Conservation (phyloP, 768 basidiomycete genomes). For the Russula foetens region DNA sequence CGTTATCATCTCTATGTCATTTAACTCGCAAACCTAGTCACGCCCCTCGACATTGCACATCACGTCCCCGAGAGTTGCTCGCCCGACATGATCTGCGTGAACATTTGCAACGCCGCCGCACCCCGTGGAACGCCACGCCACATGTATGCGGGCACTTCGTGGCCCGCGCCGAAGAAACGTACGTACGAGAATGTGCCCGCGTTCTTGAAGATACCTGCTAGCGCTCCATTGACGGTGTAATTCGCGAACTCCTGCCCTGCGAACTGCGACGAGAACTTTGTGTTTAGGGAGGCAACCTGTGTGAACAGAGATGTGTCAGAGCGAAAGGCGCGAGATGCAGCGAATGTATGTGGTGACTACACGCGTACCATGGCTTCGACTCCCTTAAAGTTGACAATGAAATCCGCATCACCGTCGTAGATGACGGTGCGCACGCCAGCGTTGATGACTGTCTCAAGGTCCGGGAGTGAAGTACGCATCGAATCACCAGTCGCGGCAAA, state of each 20-base stretch:
- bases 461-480: conserved; percentile 42
- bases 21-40: too few species aligned
- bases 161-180: conserved; percentile 39
- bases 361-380: conserved; percentile 46
- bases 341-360: too few species aligned
- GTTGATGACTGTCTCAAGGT: conserved; percentile 50
- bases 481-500: conserved; percentile 48
- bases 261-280: conserved; percentile 37
- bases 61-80: conserved; percentile 24
- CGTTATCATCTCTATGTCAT: too few species aligned
- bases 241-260: conserved; percentile 36
- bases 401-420: conserved; percentile 55
- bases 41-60: background rate
- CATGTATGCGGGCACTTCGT: conserved; percentile 29
- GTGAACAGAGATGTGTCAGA: background rate
- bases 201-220: conserved; percentile 48
- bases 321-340: background rate
- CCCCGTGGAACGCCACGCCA: conserved; percentile 23
- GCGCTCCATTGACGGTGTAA: conserved; percentile 43
- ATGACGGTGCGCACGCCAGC: conserved; percentile 46
- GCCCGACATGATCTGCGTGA: conserved; percentile 30
- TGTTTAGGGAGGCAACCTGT: conserved; percentile 40
- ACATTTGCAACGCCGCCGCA: conserved; percentile 28
- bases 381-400: conserved; percentile 46
- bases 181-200: conserved; percentile 51